Base-by-base conservation (phyloP, 129 eudicot genomes). In the Sambucus nigra region DNA sequence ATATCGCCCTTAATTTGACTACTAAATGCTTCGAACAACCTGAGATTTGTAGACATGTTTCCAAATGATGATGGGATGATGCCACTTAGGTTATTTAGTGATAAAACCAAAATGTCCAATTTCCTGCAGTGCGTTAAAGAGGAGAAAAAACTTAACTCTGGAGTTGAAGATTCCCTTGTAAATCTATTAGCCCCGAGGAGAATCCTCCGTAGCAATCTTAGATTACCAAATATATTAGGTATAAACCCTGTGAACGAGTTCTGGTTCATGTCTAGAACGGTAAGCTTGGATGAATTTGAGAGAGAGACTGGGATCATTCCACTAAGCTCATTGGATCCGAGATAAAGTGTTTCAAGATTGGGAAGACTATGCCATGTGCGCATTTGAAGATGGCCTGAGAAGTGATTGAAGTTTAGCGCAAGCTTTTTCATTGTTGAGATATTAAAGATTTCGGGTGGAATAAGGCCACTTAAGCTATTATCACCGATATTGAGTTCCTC, bases 21-120 rank as follows among this genome's bases (percentile, higher is more conserved):
- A 19, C 25, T 29, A 21, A 10, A 60, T 8, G 66, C 66, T 15
- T 20, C 32, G 14, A 60, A 28, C 26, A 25, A 31, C 25, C 35
- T 5, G 2, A 69, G 51, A 5, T 26, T 32, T 14, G 58, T 39
- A 0, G 77, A 64, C 4, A 71, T 26, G 55, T 69, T 69, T 21
- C 69, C 75, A 35, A 69, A 7, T 4, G 75, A 25, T 9, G 50
- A 50, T n/a, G 75, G 75, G 18, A 69, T 41, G 40, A 25, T 14
- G 0, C 69, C 75, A 48, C 47, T 13, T 1, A 62, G 24, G 4
- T 66, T 47, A 31, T 69, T 62, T 0, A 21, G 5, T 6, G 25
- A 17, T 21, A 69, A 4, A 0, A 2, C 5, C 14, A 61, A 15
- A 4, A 24, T 9, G 33, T 18, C 5, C 35, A 61, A 42, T 7